Base-by-base conservation (phyloP, 495 filamentous ascomycete species). In the Xylaria grammica region DNA sequence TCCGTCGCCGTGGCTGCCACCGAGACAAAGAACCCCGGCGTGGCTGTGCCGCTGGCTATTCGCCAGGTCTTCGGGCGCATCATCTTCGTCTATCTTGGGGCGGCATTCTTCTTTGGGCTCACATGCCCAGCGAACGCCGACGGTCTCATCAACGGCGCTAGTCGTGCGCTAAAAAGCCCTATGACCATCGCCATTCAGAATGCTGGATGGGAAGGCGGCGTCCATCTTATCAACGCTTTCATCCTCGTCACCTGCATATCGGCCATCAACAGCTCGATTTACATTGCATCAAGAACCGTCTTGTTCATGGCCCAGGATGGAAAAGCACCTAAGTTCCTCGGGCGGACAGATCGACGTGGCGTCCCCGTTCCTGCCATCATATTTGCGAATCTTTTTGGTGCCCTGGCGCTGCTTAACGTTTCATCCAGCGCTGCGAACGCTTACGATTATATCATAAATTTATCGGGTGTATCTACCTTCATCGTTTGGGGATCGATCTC, bases 51-150 rank as follows among this genome's bases (percentile, higher is more conserved):
- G 1, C 79, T 85, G 0, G 90, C 90, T 1, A 91, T 92, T 61
- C 87, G 85, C 64, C 90, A 91, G 69, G 89, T 90, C 26, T 92
- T 92, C 71, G 86, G 84, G 81, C 88, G 90, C 52, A 92, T 92
- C 73, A 68, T 91, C 67, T 86, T 92, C 72, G 88, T 91, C 72
- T 91, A 90, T 77, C 85, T 91, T 77, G 78, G 89, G 49, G 85
- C 84, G 4, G 86, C 89, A 63, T 87, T 92, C 80, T 91, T 91
- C 71, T 90, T 91, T 51, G 86, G 86, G 51, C 75, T 88, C 19
- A 79, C 86, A 24, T 85, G 86, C 52, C 82, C 81, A 0, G 71
- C 79, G 15, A 77, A 83, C 60, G 77, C 79, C 57, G 51, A 78
- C 49, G 73, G 76, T 13, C 74, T 87, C 59, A 54, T 80, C 71